Evolutionary conservation across 495 filamentous ascomycete genomes (phyloP), one percentile per base, ranked within the genome.

Genomic region (Pseudomonodictys pantanalensis): DNA sequence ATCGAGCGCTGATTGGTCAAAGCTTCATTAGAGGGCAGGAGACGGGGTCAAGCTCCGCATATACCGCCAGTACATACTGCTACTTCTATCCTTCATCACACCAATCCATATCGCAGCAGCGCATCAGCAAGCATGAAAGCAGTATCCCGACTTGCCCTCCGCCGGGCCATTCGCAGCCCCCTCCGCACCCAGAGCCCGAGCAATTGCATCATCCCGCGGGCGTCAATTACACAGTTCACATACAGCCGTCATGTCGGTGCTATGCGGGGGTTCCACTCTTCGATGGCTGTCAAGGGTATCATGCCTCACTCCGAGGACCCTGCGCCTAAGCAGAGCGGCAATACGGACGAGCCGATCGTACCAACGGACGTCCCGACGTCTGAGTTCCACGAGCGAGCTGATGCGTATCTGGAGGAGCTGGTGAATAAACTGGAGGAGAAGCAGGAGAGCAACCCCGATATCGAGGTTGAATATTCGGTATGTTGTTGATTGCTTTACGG

Each of bases 311-410:
- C 70, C 5, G 58, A 64, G 23, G 60, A 75, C 29, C 71, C 71
- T n/a, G 20, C 62, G 26, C 68, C 72, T 17, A 65, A 64, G 15
- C 46, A 68, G 15, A 58, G 42, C 56, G 66, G 69, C 38, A 29
- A 38, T 5, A 23, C 53, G 6, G 56, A 69, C 35, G 26, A 33
- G 1, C 41, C 66, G 53, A 67, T 58, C 9, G 64, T 79, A 46
- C 79, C 83, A 33, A 88, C 91, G 69, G 87, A 86, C 48, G 72
- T 88, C 42, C 83, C 85, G 3, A 84, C 86, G 51, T 82, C 86
- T 52, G 81, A 85, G 54, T 91, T 87, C 71, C 82, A 88, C 23
- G 81, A 89, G 73, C 84, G 82, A 57, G 82, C 86, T 42, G 78
- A 89, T 25, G 84, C 86, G 62, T 80, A 81, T 62, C 78, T 90